Evolutionary conservation across 768 basidiomycete genomes (phyloP).

Genomic region (Russula sp.): DNA sequence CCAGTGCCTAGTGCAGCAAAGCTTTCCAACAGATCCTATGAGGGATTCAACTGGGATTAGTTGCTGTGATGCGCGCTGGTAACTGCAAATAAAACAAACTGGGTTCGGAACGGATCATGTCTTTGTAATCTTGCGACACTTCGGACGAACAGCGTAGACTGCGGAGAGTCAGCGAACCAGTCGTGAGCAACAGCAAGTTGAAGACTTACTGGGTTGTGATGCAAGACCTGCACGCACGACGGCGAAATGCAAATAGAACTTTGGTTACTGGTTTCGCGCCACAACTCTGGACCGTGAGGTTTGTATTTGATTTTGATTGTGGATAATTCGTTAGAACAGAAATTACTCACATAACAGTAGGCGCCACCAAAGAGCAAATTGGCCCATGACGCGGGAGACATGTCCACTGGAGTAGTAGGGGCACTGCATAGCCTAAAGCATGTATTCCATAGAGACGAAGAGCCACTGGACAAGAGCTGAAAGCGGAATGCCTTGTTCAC

Average conservation of each 20-base stretch:
- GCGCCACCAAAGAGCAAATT: constrained; percentile 24
- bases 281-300: constrained; percentile 11
- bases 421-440: neutral
- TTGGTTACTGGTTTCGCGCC: constrained; percentile 22
- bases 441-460: constrained; percentile 35
- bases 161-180: neutral
- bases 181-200: neutral
- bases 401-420: constrained; percentile 23
- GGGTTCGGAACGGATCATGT: constrained; percentile 7
- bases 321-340: neutral
- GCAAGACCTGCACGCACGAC: constrained; percentile 27
- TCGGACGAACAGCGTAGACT: neutral
- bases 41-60: neutral
- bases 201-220: constrained; percentile 12
- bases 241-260: constrained; percentile 22
- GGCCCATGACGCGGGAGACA: constrained; percentile 21
- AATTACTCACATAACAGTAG: constrained; percentile 21
- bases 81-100: neutral
- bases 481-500: constrained; percentile 35
- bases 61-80: neutral
- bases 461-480: constrained; percentile 31
- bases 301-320: neutral
- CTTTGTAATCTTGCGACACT: neutral
- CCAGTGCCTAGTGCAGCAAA: constrained; percentile 7
- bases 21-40: neutral